A percentile compares a stretch with the other conserved stretches of the same genome.
Conservation (phyloP, 768 basidiomycete genomes). For the Leccinum ochraceum region DNA sequence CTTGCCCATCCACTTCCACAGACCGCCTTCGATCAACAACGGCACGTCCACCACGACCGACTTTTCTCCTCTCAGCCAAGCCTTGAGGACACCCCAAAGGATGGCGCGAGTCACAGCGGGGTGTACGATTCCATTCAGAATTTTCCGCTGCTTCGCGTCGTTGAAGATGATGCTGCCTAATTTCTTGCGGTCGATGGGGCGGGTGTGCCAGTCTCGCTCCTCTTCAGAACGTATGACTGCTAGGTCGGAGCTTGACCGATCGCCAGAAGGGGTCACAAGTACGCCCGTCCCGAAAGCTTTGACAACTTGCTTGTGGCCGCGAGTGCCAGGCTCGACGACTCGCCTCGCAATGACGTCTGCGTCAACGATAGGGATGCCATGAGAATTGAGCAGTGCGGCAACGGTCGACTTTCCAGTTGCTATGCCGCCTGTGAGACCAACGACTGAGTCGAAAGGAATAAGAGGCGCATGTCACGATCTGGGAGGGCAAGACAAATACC, state of each 20-base stretch:
- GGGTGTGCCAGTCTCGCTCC: too few relatives aligned
- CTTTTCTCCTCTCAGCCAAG: slow-evolving; percentile 78
- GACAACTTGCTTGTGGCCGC: slow-evolving; percentile 66
- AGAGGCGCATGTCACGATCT: neutral
- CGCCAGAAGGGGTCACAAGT: slow-evolving; percentile 37
- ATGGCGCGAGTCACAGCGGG: slow-evolving; percentile 67
- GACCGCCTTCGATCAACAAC: slow-evolving; percentile 82
- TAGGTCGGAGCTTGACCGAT: neutral
- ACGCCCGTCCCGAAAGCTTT: slow-evolving; percentile 70
- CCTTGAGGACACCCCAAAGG: slow-evolving; percentile 35
- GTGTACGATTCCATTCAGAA: slow-evolving; percentile 85
- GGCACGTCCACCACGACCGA: slow-evolving; percentile 89
- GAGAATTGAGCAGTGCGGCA: slow-evolving; percentile 45
- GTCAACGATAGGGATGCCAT: slow-evolving; percentile 80
- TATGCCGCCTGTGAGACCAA: slow-evolving; percentile 88
- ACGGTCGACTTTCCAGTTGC: slow-evolving; percentile 93
- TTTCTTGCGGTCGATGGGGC: too few relatives aligned
- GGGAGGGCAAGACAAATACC: neutral
- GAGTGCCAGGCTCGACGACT: slow-evolving; percentile 83
- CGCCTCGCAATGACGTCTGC: slow-evolving; percentile 87
- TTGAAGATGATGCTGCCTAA: slow-evolving; percentile 67
- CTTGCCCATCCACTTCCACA: slow-evolving; percentile 81
- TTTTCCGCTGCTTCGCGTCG: slow-evolving; percentile 66
- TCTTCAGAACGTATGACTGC: too few relatives aligned
- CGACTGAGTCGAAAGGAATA: slow-evolving; percentile 52